A percentile compares a stretch with the other conserved stretches of the same genome.
Conservation (phyloP, 305 asterid genomes). For the Stenogyne calaminthoides region DNA sequence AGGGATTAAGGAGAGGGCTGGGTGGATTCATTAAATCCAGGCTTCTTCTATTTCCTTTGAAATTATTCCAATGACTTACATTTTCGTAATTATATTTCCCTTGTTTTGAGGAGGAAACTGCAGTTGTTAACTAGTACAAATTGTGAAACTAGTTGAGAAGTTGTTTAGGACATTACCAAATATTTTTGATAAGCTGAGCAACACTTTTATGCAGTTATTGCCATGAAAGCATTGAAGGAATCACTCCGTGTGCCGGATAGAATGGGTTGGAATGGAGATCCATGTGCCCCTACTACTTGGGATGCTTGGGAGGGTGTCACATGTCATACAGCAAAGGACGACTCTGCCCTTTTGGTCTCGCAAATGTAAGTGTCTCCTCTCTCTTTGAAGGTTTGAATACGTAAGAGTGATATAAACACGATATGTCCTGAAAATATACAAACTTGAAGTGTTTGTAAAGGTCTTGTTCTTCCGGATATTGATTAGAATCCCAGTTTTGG, state of each 20-base stretch:
- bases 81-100: neutral
- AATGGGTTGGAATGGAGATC: slow-evolving; percentile 99
- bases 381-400: neutral
- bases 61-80: neutral
- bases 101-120: neutral
- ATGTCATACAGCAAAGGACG: slow-evolving; percentile 60
- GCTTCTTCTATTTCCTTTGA: too few species aligned
- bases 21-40: too few species aligned
- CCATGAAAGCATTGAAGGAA: slow-evolving; percentile 87
- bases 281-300: slow-evolving; percentile 97
- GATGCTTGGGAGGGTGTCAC: slow-evolving; percentile 99
- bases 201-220: slow-evolving; percentile 54
- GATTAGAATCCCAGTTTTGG: neutral
- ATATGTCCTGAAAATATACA: neutral
- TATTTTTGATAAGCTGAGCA: slow-evolving; percentile 3
- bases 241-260: slow-evolving; percentile 90
- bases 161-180: neutral
- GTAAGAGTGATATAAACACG: neutral
- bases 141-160: neutral
- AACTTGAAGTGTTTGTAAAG: neutral
- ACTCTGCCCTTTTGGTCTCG: slow-evolving; percentile 66
- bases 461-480: neutral
- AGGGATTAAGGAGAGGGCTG: neutral
- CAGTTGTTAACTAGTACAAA: neutral
- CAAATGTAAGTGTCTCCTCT: slow-evolving; percentile 63